A percentile compares a stretch with the other conserved stretches of the same genome.
phyloP scores from a whole-genome alignment of 2,329 filamentous ascomycete genomes.

The Sclerotinia subarctica region DNA sequence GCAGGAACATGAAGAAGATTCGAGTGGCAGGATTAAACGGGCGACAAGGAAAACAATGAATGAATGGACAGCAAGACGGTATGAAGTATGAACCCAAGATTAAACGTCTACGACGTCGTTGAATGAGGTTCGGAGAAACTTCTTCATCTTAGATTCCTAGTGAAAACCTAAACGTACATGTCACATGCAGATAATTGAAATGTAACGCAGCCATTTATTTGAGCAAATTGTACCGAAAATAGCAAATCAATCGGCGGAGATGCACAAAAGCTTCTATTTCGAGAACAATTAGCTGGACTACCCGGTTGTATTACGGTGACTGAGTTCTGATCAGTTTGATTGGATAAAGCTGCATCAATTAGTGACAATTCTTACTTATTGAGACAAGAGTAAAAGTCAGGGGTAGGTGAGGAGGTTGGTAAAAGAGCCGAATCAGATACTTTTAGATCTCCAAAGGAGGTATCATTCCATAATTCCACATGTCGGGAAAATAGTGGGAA shows the following conservation, averaged over 20 bases:
- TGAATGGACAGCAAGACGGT: not conserved
- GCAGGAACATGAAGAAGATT: not conserved
- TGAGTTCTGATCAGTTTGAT: not conserved
- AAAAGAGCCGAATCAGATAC: slow-evolving; percentile 1
- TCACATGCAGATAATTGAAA: not conserved
- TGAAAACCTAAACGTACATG: not conserved
- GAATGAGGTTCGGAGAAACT: not conserved
- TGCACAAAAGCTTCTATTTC: slow-evolving; percentile 7
- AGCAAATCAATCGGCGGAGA: not conserved
- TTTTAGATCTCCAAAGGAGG: not conserved
- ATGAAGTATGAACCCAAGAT: too few species aligned
- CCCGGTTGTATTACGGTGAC: slow-evolving; percentile 2
- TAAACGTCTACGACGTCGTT: not conserved
- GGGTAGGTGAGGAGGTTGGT: slow-evolving; percentile 13
- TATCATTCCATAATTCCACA: not conserved
- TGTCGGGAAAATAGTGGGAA: not conserved
- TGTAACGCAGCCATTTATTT: not conserved
- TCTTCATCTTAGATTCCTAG: not conserved
- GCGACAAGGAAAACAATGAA: not conserved
- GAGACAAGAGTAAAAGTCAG: not conserved
- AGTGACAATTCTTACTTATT: not conserved
- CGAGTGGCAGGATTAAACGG: not conserved
- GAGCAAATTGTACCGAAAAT: slow-evolving; percentile 12
- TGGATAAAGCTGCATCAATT: not conserved
- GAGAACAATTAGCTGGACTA: slow-evolving; percentile 1